Evolutionary conservation across 2,329 filamentous ascomycete genomes (phyloP).

Genomic region (Botrytis paeoniae): DNA sequence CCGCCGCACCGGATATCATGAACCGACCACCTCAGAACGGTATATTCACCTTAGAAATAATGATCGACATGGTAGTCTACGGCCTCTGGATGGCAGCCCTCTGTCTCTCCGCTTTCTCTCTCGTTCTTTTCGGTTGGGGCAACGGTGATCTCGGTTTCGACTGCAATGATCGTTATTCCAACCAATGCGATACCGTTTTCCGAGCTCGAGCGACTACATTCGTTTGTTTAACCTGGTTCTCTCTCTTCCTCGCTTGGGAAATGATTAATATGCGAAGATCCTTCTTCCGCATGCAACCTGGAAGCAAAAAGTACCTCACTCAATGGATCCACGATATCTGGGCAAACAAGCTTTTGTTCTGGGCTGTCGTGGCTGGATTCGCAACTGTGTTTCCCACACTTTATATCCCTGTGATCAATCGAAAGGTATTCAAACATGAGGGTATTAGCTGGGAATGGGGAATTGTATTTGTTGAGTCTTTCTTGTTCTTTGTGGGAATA

Average conservation of each 20-base stretch:
- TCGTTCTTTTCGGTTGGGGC: conserved; percentile 63
- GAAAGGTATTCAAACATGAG: conserved; percentile 62
- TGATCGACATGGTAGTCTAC: conserved; percentile 77
- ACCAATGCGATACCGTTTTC: conserved; percentile 61
- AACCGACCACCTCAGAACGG: conserved; percentile 71
- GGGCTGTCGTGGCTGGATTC: conserved; percentile 56
- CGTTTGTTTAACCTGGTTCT: conserved; percentile 72
- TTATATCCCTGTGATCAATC: conserved; percentile 68
- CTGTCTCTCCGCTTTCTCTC: conserved; percentile 59
- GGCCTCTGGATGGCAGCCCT: conserved; percentile 74
- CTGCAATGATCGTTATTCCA: conserved; percentile 58
- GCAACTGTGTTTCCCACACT: conserved; percentile 57
- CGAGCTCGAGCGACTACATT: conserved; percentile 71
- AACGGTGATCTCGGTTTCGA: conserved; percentile 51
- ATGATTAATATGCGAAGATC: conserved; percentile 69
- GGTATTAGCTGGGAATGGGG: conserved; percentile 69
- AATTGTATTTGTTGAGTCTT: conserved; percentile 58
- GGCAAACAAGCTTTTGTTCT: conserved; percentile 72
- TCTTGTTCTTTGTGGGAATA: conserved; percentile 61
- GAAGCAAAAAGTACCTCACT: conserved; percentile 56
- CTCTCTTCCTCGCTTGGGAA: conserved; percentile 75
- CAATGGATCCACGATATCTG: conserved; percentile 67
- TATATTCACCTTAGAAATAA: conserved; percentile 74
- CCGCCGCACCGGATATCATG: conserved; percentile 74
- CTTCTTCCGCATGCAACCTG: conserved; percentile 72